phyloP scores from a whole-genome alignment of 192 early-diverging fungal genomes.

The Oehlia diaphana region DNA sequence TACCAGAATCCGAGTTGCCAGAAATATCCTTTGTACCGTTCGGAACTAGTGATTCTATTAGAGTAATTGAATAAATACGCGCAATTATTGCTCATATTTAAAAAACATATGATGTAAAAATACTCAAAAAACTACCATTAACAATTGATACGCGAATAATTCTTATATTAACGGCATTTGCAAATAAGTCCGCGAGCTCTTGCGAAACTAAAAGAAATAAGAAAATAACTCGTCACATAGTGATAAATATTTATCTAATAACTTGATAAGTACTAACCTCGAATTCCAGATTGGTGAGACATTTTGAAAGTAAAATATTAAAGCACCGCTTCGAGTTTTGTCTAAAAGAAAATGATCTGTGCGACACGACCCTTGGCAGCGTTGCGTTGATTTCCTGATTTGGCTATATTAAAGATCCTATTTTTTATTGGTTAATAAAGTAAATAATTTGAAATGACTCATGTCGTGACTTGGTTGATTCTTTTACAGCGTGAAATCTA shows the following conservation, averaged over 20 bases:
- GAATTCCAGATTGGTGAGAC: conserved; percentile 60
- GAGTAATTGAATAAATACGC: background rate
- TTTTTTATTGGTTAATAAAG: background rate
- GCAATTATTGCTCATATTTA: background rate
- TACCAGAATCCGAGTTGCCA: conserved; percentile 46
- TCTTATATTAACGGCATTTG: conserved; percentile 40
- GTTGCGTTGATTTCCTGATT: background rate
- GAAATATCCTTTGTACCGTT: conserved; percentile 32
- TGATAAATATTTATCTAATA: background rate
- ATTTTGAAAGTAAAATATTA: conserved; percentile 25
- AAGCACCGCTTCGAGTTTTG: background rate
- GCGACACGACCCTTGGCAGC: too few species aligned
- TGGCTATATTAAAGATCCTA: background rate
- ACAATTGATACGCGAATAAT: conserved; percentile 50
- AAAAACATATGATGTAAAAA: background rate
- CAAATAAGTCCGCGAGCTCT: conserved; percentile 49
- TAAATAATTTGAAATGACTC: background rate
- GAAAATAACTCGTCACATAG: background rate
- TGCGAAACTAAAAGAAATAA: conserved; percentile 42
- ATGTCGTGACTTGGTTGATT: background rate
- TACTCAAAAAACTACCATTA: conserved; percentile 40
- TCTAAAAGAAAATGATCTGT: too few species aligned
- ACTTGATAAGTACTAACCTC: conserved; percentile 34
- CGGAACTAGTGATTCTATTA: conserved; percentile 38
- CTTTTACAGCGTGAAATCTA: background rate